Conservation (phyloP, 1,284 basidiomycete species). For the Ganoderma leucocontextum region DNA sequence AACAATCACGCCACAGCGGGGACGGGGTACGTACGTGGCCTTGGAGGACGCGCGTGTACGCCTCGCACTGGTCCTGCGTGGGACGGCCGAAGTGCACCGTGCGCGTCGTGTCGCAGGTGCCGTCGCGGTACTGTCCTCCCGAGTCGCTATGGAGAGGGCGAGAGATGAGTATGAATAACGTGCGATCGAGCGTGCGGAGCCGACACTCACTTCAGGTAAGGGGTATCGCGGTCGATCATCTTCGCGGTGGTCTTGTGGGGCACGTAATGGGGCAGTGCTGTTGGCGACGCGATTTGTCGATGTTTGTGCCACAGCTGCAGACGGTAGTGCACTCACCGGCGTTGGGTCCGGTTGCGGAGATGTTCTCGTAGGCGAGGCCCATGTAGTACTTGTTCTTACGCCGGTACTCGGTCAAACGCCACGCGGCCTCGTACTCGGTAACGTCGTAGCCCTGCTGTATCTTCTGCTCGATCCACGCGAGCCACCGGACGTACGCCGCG, state of each 20-base stretch:
- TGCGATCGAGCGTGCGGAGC: slow-evolving; percentile 4
- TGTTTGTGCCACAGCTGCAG: not conserved
- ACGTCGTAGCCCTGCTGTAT: slow-evolving; percentile 81
- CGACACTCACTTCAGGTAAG: slow-evolving; percentile 88
- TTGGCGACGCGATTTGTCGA: not conserved
- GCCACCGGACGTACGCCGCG: slow-evolving; percentile 77
- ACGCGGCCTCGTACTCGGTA: slow-evolving; percentile 92
- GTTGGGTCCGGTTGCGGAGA: slow-evolving; percentile 91
- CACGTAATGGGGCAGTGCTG: slow-evolving; percentile 91
- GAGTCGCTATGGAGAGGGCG: slow-evolving; percentile 67
- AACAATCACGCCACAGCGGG: slow-evolving; percentile 15
- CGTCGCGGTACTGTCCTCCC: slow-evolving; percentile 89
- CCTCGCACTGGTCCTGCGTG: slow-evolving; percentile 83
- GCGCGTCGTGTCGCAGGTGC: slow-evolving; percentile 93
- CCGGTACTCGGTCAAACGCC: slow-evolving; percentile 83
- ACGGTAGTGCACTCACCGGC: slow-evolving; percentile 54
- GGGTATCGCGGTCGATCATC: slow-evolving; percentile 79
- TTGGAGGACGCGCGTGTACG: slow-evolving; percentile 94
- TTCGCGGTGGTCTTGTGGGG: slow-evolving; percentile 77
- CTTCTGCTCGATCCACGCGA: slow-evolving; percentile 92
- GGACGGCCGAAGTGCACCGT: slow-evolving; percentile 91
- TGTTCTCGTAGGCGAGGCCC: slow-evolving; percentile 94
- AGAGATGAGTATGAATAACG: slow-evolving; percentile 24
- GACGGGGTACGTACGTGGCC: slow-evolving; percentile 78
- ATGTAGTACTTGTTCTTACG: slow-evolving; percentile 79